A percentile compares a stretch with the other conserved stretches of the same genome.
Evolutionary conservation across 163 green algal genomes (phyloP).

Genomic region (Picocystis sp.): DNA sequence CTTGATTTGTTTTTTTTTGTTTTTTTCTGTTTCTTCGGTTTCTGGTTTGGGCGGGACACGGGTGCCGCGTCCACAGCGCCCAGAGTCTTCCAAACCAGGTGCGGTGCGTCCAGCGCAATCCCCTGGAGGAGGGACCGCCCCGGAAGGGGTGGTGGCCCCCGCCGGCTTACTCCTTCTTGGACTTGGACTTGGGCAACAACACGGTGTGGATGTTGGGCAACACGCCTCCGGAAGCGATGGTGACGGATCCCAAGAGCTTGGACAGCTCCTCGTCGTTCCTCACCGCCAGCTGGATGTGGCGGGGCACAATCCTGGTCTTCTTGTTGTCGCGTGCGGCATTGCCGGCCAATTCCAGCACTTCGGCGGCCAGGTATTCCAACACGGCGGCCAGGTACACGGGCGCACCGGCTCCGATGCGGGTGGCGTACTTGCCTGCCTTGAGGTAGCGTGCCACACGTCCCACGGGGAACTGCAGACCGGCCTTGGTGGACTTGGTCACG

Average conservation of each 20-base stretch:
- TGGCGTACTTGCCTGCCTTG: constrained; percentile 86
- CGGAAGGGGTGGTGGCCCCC: too few species aligned
- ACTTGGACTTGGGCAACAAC: constrained; percentile 66
- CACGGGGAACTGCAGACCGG: too few species aligned
- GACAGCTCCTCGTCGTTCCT: constrained; percentile 95
- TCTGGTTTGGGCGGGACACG: too few species aligned
- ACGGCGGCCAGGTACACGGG: constrained; percentile 68
- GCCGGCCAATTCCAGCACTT: constrained; percentile 67
- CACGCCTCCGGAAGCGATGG: constrained; percentile 83
- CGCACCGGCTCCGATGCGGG: constrained; percentile 53
- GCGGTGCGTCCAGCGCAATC: too few species aligned
- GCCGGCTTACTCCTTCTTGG: constrained; percentile 25
- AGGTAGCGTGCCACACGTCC: constrained; percentile 36
- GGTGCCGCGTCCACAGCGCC: too few species aligned
- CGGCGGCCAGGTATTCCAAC: constrained; percentile 82
- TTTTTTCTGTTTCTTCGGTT: too few species aligned
- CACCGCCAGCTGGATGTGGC: constrained; percentile 92
- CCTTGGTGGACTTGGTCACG: too few species aligned
- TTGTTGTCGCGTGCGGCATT: constrained; percentile 82
- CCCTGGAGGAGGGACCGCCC: too few species aligned
- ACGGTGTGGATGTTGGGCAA: constrained; percentile 90
- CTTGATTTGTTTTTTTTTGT: too few species aligned
- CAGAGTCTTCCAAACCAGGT: too few species aligned
- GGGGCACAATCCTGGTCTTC: constrained; percentile 73
- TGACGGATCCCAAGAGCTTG: constrained; percentile 86